A percentile compares a stretch with the other conserved stretches of the same genome.
phyloP scores from a whole-genome alignment of 2,329 filamentous ascomycete species.

The Graphium sp. region DNA sequence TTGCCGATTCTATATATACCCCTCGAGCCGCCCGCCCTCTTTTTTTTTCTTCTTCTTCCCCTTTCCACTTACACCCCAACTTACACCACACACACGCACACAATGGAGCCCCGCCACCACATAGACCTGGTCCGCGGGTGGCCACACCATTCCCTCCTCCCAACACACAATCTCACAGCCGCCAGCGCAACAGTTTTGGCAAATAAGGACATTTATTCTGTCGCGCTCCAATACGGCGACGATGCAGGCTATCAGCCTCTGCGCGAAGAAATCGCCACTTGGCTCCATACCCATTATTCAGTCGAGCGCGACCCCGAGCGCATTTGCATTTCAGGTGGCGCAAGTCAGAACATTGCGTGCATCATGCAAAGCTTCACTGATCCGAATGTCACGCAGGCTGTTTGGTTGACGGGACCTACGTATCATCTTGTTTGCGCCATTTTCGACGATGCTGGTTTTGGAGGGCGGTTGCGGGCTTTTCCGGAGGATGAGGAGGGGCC shows the following conservation, averaged over 20 bases:
- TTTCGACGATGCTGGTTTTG: constrained; percentile 67
- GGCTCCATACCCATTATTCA: constrained; percentile 49
- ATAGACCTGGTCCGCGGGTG: no score
- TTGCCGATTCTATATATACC: no score
- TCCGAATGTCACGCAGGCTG: constrained; percentile 51
- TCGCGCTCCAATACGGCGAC: constrained; percentile 64
- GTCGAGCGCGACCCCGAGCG: constrained; percentile 28
- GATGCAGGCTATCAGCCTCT: constrained; percentile 60
- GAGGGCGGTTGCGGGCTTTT: constrained; percentile 46
- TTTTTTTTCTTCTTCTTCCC: no score
- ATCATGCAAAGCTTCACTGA: constrained; percentile 70
- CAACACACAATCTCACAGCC: no score
- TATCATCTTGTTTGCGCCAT: constrained; percentile 79
- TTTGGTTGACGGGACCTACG: constrained; percentile 70
- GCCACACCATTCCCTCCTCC: no score
- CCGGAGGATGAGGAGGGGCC: constrained; percentile 67
- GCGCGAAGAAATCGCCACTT: constrained; percentile 49
- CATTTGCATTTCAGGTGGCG: constrained; percentile 72
- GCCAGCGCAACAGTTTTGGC: no score
- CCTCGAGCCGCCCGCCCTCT: no score
- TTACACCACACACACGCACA: no score
- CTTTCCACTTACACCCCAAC: no score
- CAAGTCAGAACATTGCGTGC: constrained; percentile 66
- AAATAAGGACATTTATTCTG: no score
- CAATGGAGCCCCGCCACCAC: no score